These are phyloP conservation scores for Fonsecaea pedrosoi DNA, from an alignment of 2,329 filamentous ascomycete species.

Conservation along the genomic window DNA sequence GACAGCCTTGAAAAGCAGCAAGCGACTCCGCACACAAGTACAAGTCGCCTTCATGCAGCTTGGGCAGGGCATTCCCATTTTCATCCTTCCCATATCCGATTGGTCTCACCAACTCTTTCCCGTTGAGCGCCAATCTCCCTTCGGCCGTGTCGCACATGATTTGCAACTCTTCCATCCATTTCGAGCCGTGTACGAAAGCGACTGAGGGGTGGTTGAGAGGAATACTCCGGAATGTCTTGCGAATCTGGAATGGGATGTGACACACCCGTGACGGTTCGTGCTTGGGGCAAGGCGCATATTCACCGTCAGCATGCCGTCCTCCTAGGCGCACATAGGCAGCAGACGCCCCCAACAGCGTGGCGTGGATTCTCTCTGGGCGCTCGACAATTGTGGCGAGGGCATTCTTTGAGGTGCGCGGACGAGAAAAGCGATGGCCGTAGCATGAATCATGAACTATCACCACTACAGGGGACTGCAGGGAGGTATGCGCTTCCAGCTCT, in stretches of 20 bases:
- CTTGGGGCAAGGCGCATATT: constrained; percentile 68
- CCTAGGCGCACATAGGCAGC: constrained; percentile 91
- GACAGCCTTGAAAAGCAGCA: constrained; percentile 84
- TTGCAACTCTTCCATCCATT: constrained; percentile 93
- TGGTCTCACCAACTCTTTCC: constrained; percentile 77
- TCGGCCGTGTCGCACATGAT: constrained; percentile 83
- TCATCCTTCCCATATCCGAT: constrained; percentile 48
- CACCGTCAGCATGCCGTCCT: constrained; percentile 71
- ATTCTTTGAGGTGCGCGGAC: constrained; percentile 76
- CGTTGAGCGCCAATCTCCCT: constrained; percentile 74
- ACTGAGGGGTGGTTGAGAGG: constrained; percentile 77
- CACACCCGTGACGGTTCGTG: constrained; percentile 26
- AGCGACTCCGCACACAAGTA: constrained; percentile 89
- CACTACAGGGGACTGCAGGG: constrained; percentile 65
- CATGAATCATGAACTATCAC: constrained; percentile 92
- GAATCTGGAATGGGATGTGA: constrained; percentile 75
- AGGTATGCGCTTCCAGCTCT: constrained; percentile 71
- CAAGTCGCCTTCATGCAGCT: constrained; percentile 85
- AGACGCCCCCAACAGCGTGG: constrained; percentile 79
- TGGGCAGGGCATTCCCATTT: constrained; percentile 51
- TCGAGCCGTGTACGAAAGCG: constrained; percentile 85
- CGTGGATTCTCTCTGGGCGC: constrained; percentile 86
- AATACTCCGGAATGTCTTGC: constrained; percentile 76
- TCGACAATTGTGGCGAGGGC: constrained; percentile 85
- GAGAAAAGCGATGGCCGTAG: constrained; percentile 90